These are phyloP conservation scores for Ophiostoma fasciatum DNA, from an alignment of 2,329 filamentous ascomycete genomes.

Conservation along the genomic window DNA sequence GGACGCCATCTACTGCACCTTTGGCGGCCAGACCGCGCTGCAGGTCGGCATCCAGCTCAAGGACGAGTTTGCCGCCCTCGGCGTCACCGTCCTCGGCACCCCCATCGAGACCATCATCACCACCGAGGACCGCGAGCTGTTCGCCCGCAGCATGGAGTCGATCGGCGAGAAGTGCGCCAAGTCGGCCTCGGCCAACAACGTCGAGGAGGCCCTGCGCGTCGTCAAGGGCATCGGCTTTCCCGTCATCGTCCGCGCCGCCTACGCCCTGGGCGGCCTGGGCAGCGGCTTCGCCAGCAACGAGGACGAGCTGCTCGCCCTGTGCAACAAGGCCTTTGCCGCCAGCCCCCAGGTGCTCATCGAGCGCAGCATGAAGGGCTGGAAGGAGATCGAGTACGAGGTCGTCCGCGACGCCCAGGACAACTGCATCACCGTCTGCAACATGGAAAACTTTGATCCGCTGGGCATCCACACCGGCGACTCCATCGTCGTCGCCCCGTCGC, in stretches of 20 bases:
- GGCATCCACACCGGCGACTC: constrained; percentile 98
- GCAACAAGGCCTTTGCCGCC: constrained; percentile 86
- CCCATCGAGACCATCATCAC: constrained; percentile 98
- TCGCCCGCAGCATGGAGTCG: constrained; percentile 94
- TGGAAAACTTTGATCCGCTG: constrained; percentile 99
- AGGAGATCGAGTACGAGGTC: constrained; percentile 98
- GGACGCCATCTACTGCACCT: constrained; percentile 94
- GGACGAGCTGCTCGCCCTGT: constrained; percentile 67
- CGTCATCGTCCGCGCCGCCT: constrained; percentile 92
- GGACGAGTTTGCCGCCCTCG: constrained; percentile 85
- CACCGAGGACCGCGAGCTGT: constrained; percentile 93
- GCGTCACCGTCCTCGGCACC: constrained; percentile 88
- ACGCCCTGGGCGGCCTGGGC: constrained; percentile 85
- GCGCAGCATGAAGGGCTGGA: constrained; percentile 99
- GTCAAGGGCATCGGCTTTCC: constrained; percentile 90
- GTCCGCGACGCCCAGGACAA: constrained; percentile 92
- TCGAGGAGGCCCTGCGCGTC: constrained; percentile 76
- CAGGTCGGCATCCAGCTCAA: constrained; percentile 94
- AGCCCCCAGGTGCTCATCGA: constrained; percentile 95
- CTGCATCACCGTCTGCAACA: constrained; percentile 99
- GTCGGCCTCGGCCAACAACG: constrained; percentile 78
- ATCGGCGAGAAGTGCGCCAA: constrained; percentile 97
- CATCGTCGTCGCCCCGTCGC: constrained; percentile 92
- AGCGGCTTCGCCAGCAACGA: constrained; percentile 92
- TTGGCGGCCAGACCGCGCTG: constrained; percentile 94